phyloP scores from a whole-genome alignment of 129 eudicot genomes.

The Lonicera japonica region DNA sequence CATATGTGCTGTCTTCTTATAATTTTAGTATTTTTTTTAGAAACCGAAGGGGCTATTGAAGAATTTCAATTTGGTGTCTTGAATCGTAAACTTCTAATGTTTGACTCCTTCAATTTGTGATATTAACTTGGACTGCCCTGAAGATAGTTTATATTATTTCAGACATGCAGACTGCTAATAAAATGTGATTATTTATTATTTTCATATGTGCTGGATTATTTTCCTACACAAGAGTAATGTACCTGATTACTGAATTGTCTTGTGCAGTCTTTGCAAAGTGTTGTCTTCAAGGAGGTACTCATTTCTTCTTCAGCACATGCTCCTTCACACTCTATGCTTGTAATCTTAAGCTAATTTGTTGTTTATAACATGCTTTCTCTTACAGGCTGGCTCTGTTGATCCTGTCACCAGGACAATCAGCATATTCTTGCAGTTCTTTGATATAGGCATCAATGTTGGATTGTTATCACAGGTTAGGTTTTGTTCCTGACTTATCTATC shows the following conservation, averaged over 20 bases:
- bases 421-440: slow-evolving; percentile 82
- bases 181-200: no score
- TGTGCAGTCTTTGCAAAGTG: slow-evolving; percentile 95
- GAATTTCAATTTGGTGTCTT: background rate
- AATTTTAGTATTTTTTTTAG: no score
- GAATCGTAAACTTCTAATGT: background rate
- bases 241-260: slow-evolving; percentile 21
- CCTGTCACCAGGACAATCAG: slow-evolving; percentile 93
- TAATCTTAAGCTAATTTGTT: background rate
- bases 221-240: background rate
- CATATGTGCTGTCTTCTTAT: no score
- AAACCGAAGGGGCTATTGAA: background rate
- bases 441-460: slow-evolving; percentile 82
- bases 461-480: slow-evolving; percentile 90
- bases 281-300: slow-evolving; percentile 94
- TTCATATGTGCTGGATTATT: background rate
- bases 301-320: slow-evolving; percentile 11
- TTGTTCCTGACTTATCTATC: background rate
- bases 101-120: background rate
- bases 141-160: background rate
- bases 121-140: background rate
- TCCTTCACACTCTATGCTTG: slow-evolving; percentile 5
- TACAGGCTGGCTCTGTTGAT: slow-evolving; percentile 91
- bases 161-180: background rate
- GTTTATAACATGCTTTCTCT: background rate